Base-by-base conservation (phyloP, 306 rosid genomes). In the Prunus mira region DNA sequence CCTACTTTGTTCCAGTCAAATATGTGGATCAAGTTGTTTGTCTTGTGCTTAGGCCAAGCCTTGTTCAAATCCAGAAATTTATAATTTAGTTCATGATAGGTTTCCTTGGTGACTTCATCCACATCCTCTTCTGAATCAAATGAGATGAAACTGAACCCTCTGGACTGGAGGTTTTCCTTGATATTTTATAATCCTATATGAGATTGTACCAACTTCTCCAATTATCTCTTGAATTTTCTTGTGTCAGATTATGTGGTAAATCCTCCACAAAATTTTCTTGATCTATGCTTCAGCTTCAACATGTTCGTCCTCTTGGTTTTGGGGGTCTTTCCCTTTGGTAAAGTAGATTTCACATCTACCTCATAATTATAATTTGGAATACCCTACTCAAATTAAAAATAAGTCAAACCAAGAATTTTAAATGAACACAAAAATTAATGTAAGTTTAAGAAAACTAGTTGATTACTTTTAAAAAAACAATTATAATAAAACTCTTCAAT, bases 221-320 rank as follows among this genome's bases (percentile, higher is more conserved):
- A 72, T 49, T 49, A 78, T 57, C 12, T 32, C 54, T 25, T 54
- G 20, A 78, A 78, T 13, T 72, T 9, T 34, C 66, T 24, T 63
- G 11, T 18, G 50, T 70, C 12, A 71, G 65, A 51, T 61, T 32
- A 24, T 18, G 32, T 9, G 77, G 72, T 34, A 78, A 70, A 51
- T 77, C 77, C 8, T 71, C 65, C 3, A 71, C 77, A 78, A 78
- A 62, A 78, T 50, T 57, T 52, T 49, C 4, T 12, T 54, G 7
- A 24, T 6, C 20, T 11, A n/a, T 50, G 22, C 54, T 22, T 70
- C 27, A 71, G 19, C 64, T 10, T 30, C 34, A 30, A 30, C 34
- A 30, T 54, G 20, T 50, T 54, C 18, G 1, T 57, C 24, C 28
- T 24, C 34, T 41, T 56, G 52, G 50, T 17, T 64, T 30, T 64